Evolutionary conservation across 1,284 basidiomycete species (phyloP).

Genomic region (Malassezia cuniculi): DNA sequence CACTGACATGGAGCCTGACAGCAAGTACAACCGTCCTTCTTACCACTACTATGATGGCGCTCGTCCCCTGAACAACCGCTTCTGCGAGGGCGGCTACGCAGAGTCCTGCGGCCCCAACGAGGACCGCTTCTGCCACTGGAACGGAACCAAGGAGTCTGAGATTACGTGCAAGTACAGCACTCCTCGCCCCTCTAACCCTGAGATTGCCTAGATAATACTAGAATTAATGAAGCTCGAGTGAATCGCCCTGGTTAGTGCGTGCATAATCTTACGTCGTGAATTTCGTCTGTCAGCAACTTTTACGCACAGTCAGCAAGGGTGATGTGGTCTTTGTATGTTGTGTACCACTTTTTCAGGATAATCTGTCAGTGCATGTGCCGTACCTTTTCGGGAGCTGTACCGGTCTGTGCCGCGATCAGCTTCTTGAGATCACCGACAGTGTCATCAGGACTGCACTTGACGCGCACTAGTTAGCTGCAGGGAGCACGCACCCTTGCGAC

Average conservation of each 20-base stretch:
- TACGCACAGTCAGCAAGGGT: slow-evolving; percentile 61
- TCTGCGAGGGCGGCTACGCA: slow-evolving; percentile 4
- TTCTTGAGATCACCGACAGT: slow-evolving; percentile 94
- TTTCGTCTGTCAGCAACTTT: slow-evolving; percentile 8
- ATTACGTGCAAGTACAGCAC: too few species aligned
- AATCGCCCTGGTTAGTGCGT: slow-evolving; percentile 6
- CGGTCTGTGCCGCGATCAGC: slow-evolving; percentile 89
- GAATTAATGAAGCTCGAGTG: slow-evolving; percentile 11
- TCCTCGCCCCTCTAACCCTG: too few species aligned
- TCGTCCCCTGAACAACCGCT: slow-evolving; percentile 4
- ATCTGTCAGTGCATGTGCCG: slow-evolving; percentile 52
- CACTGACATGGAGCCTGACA: slow-evolving; percentile 3
- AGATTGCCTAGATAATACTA: neutral
- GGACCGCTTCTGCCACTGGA: slow-evolving; percentile 5
- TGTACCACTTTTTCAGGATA: slow-evolving; percentile 80
- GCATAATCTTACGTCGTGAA: slow-evolving; percentile 8
- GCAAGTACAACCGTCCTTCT: neutral
- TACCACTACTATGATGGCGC: slow-evolving; percentile 10
- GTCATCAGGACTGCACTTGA: slow-evolving; percentile 57
- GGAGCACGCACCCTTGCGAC: slow-evolving; percentile 64
- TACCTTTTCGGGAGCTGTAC: slow-evolving; percentile 56
- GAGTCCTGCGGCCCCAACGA: slow-evolving; percentile 5
- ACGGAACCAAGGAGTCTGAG: too few species aligned
- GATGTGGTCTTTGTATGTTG: slow-evolving; percentile 53
- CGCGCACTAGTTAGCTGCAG: slow-evolving; percentile 21